Evolutionary conservation across 2,329 filamentous ascomycete species (phyloP).

Genomic region (Pseudopyricularia cyperi): DNA sequence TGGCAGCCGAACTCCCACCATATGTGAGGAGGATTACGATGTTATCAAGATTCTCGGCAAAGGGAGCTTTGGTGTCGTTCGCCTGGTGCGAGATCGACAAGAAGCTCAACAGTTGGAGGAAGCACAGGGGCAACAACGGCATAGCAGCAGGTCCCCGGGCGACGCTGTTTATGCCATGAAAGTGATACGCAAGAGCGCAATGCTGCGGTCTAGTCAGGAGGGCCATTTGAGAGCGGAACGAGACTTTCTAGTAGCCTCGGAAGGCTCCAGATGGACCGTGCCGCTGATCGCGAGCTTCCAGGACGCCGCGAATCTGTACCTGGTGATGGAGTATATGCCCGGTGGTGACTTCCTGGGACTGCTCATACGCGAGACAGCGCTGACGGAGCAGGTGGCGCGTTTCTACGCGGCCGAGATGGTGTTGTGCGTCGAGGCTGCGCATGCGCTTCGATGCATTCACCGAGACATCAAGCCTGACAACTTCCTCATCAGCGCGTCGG

Average conservation of each 20-base stretch:
- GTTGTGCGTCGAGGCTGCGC: constrained; percentile 82
- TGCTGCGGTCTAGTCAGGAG: constrained; percentile 84
- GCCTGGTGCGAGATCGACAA: constrained; percentile 49
- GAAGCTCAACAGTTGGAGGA: constrained; percentile 6
- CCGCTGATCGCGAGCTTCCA: constrained; percentile 83
- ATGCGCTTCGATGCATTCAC: constrained; percentile 81
- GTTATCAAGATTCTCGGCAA: constrained; percentile 74
- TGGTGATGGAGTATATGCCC: constrained; percentile 98
- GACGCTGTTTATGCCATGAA: constrained; percentile 87
- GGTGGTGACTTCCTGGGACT: constrained; percentile 87
- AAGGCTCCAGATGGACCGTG: constrained; percentile 80
- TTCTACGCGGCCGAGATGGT: constrained; percentile 97
- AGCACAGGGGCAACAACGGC: background rate
- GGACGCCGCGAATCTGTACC: constrained; percentile 69
- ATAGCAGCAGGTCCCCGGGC: constrained; percentile 5
- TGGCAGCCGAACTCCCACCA: too few relatives aligned
- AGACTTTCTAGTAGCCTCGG: constrained; percentile 80
- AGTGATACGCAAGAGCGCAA: constrained; percentile 85
- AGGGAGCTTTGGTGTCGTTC: constrained; percentile 88
- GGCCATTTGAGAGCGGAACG: constrained; percentile 83
- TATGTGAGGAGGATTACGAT: constrained; percentile 65
- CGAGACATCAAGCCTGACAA: constrained; percentile 97
- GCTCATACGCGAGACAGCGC: constrained; percentile 69
- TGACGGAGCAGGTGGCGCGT: constrained; percentile 64
- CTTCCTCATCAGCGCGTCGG: constrained; percentile 77